Conservation (phyloP, 345 rosid species). For the Draba incana region DNA sequence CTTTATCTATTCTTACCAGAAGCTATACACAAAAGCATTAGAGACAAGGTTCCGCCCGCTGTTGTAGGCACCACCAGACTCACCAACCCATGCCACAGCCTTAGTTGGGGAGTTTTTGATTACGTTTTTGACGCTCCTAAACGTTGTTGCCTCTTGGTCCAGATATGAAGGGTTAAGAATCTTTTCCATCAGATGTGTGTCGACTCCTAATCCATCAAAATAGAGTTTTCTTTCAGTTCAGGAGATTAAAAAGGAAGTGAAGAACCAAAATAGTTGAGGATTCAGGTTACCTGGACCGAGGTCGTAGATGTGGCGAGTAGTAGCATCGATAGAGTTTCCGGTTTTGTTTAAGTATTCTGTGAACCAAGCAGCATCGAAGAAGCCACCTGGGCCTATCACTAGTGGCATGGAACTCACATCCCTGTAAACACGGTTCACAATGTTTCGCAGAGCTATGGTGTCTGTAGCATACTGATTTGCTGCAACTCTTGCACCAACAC, state of each 20-base stretch:
- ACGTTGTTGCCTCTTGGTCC: slow-evolving; percentile 58
- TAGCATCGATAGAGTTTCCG: slow-evolving; percentile 52
- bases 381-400: slow-evolving; percentile 86
- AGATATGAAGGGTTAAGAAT: slow-evolving; percentile 76
- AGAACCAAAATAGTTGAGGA: slow-evolving; percentile 5
- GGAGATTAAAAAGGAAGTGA: slow-evolving; percentile 15
- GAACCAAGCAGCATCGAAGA: slow-evolving; percentile 76
- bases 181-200: slow-evolving; percentile 60
- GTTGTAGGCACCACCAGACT: slow-evolving; percentile 96
- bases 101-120: slow-evolving; percentile 59
- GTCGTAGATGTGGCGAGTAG: slow-evolving; percentile 88
- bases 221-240: slow-evolving; percentile 1
- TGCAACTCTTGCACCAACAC: slow-evolving; percentile 74
- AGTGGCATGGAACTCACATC: slow-evolving; percentile 58
- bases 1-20: slow-evolving; percentile 63
- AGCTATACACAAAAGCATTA: slow-evolving; percentile 84
- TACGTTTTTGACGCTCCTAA: slow-evolving; percentile 53
- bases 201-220: slow-evolving; percentile 59
- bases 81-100: slow-evolving; percentile 88
- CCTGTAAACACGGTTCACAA: slow-evolving; percentile 55
- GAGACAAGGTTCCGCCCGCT: slow-evolving; percentile 80
- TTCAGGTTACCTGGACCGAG: slow-evolving; percentile 81
- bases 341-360: slow-evolving; percentile 60
- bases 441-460: slow-evolving; percentile 54
- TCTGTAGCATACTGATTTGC: slow-evolving; percentile 79